Evolutionary conservation across 495 filamentous ascomycete genomes (phyloP).

Genomic region (Podospora tetraspora): DNA sequence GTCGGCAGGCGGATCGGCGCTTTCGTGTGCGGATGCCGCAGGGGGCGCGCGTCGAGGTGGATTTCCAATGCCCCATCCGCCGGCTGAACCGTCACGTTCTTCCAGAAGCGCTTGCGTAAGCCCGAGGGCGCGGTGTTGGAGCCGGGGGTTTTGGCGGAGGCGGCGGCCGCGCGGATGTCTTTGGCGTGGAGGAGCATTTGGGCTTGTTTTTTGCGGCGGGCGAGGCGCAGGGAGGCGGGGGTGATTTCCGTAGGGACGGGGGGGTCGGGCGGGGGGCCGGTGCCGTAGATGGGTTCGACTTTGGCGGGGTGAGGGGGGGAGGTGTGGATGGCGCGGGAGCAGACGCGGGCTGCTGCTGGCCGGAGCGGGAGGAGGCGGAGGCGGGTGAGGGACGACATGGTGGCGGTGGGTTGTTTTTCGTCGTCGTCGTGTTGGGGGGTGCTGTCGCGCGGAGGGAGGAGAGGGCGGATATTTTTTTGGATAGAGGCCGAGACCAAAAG

Average conservation of each 20-base stretch:
- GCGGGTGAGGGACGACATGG: constrained; percentile 19
- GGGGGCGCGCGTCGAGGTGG: constrained; percentile 71
- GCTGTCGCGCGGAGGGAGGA: background rate
- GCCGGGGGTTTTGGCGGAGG: constrained; percentile 1
- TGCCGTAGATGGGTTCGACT: constrained; percentile 62
- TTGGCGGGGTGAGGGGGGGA: constrained; percentile 39
- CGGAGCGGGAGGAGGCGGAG: constrained; percentile 3
- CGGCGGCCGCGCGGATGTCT: constrained; percentile 34
- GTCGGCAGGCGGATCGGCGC: constrained; percentile 63
- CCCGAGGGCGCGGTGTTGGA: background rate
- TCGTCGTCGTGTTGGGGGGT: background rate
- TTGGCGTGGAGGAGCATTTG: constrained; percentile 46
- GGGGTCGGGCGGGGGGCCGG: constrained; percentile 77
- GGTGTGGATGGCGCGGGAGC: constrained; percentile 42
- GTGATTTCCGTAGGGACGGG: constrained; percentile 49
- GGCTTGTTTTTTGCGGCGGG: constrained; percentile 48
- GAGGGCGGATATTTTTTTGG: background rate
- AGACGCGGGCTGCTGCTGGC: no score
- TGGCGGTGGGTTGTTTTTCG: background rate
- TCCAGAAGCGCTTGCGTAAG: constrained; percentile 77
- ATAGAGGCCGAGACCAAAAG: background rate
- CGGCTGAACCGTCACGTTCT: constrained; percentile 61
- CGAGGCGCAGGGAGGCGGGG: constrained; percentile 43
- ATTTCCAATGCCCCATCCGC: constrained; percentile 62
- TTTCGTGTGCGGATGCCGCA: constrained; percentile 65